These are phyloP conservation scores for Calvatia gigantea DNA, from an alignment of 768 basidiomycete species.

Conservation along the genomic window DNA sequence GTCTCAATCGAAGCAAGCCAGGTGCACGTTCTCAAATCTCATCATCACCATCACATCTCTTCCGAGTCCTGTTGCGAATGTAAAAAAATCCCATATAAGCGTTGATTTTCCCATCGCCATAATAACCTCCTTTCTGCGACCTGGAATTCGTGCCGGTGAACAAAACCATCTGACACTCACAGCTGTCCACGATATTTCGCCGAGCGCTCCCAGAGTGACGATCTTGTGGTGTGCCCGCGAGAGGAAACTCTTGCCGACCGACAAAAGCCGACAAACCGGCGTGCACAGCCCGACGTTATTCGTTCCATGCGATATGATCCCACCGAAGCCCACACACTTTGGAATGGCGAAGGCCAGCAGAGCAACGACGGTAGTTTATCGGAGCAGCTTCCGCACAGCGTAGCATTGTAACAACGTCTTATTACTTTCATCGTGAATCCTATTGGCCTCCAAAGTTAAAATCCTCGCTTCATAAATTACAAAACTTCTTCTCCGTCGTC, in stretches of 20 bases:
- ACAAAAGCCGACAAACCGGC: neutral
- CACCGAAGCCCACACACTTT: too few relatives aligned
- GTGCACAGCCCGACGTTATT: neutral
- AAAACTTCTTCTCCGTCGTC: neutral
- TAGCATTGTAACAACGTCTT: neutral
- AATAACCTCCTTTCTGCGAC: neutral
- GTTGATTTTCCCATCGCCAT: slow-evolving; percentile 2
- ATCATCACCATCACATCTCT: neutral
- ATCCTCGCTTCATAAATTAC: neutral
- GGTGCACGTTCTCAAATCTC: slow-evolving; percentile 1
- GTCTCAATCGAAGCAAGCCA: slow-evolving; percentile 4
- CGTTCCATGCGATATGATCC: neutral
- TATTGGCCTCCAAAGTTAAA: neutral
- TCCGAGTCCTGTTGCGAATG: neutral
- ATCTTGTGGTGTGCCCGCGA: neutral
- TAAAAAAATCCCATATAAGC: neutral
- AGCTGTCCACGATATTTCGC: slow-evolving; percentile 8
- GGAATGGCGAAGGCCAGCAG: too few relatives aligned
- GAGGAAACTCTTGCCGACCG: neutral
- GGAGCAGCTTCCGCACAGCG: neutral
- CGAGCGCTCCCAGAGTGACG: slow-evolving; percentile 4
- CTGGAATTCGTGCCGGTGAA: slow-evolving; percentile 5
- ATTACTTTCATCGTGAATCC: slow-evolving; percentile 2
- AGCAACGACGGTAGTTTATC: slow-evolving; percentile 1
- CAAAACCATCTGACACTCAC: neutral